phyloP scores from a whole-genome alignment of 441 rosid genomes.

The Corymbia calophylla region DNA sequence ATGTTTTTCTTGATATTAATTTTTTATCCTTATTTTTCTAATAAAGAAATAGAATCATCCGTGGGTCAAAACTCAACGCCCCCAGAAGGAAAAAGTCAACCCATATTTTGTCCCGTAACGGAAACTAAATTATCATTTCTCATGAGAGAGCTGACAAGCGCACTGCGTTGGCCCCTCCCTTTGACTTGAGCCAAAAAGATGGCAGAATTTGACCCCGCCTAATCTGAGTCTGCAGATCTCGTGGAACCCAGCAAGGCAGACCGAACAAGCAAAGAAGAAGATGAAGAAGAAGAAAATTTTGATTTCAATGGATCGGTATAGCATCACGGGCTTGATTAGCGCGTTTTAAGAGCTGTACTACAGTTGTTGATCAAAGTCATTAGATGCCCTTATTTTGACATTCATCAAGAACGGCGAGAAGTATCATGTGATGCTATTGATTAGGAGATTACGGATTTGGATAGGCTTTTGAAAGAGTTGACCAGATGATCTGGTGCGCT shows the following conservation, averaged over 20 bases:
- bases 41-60: background rate
- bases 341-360: background rate
- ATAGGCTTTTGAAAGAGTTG: background rate
- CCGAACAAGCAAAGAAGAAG: background rate
- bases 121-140: background rate
- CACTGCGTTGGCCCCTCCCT: background rate
- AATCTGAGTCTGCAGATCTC: background rate
- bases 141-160: background rate
- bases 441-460: background rate
- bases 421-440: background rate
- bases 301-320: background rate
- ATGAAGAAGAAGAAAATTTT: background rate
- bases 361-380: background rate
- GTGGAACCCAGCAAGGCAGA: background rate
- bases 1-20: too few species aligned
- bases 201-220: background rate
- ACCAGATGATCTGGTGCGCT: background rate
- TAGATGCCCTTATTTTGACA: background rate
- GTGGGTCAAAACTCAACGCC: background rate
- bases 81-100: background rate
- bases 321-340: background rate
- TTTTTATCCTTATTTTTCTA: background rate
- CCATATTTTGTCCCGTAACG: background rate
- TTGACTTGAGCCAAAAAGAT: background rate
- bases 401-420: background rate